phyloP scores from a whole-genome alignment of 2,329 filamentous ascomycete species.

The Penicillium sp. region DNA sequence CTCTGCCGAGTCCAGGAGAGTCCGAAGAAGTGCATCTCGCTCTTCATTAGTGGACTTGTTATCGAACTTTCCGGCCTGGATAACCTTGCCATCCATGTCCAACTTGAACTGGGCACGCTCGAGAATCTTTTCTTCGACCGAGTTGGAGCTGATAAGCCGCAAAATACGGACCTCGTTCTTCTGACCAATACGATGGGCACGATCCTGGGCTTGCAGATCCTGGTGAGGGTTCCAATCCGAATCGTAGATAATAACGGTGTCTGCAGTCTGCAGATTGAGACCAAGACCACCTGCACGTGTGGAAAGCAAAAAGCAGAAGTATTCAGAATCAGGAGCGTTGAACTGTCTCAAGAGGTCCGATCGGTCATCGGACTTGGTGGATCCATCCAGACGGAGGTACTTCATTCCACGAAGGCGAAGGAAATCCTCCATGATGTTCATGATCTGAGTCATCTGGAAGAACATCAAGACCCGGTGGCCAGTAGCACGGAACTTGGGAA shows the following conservation, averaged over 20 bases:
- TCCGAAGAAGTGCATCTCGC: slow-evolving; percentile 92
- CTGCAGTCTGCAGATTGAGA: slow-evolving; percentile 93
- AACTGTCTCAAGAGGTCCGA: slow-evolving; percentile 85
- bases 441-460: slow-evolving; percentile 99
- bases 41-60: slow-evolving; percentile 99
- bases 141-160: slow-evolving; percentile 91
- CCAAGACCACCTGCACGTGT: slow-evolving; percentile 97
- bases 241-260: slow-evolving; percentile 99
- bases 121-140: slow-evolving; percentile 97
- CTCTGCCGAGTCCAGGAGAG: slow-evolving; percentile 79
- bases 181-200: slow-evolving; percentile 98
- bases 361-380: slow-evolving; percentile 95
- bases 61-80: slow-evolving; percentile 98
- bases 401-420: slow-evolving; percentile 76
- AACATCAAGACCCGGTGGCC: slow-evolving; percentile 98
- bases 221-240: slow-evolving; percentile 99
- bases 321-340: slow-evolving; percentile 84
- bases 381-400: slow-evolving; percentile 91
- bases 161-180: slow-evolving; percentile 99
- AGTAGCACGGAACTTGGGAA: slow-evolving; percentile 88
- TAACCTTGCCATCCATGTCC: slow-evolving; percentile 99
- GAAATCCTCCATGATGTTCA: slow-evolving; percentile 99
- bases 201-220: slow-evolving; percentile 98
- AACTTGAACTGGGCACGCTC: slow-evolving; percentile 97
- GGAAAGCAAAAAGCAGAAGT: slow-evolving; percentile 98